phyloP scores from a whole-genome alignment of 768 basidiomycete species.

The Pleurotus sapidus region DNA sequence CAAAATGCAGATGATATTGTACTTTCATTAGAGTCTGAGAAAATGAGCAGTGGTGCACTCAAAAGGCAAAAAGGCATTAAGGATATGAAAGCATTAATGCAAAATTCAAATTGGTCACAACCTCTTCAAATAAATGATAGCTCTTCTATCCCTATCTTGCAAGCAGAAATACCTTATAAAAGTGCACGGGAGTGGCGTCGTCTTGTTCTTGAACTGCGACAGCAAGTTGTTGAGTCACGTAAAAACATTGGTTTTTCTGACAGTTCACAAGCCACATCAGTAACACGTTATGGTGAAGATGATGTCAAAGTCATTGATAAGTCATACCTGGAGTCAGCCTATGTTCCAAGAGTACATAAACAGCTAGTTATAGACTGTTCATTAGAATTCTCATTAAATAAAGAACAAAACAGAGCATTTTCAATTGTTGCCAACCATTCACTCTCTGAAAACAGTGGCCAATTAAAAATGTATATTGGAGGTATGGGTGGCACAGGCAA shows the following conservation, averaged over 20 bases:
- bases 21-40: not conserved
- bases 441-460: slow-evolving; percentile 7
- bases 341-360: not conserved
- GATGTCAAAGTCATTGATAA: not conserved
- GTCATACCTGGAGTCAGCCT: too few relatives aligned
- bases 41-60: not conserved
- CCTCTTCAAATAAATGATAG: too few relatives aligned
- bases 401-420: slow-evolving; percentile 29
- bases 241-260: too few relatives aligned
- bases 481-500: slow-evolving; percentile 34
- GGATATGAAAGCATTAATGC: not conserved
- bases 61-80: not conserved
- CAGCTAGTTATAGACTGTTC: not conserved
- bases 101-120: not conserved
- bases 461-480: slow-evolving; percentile 28
- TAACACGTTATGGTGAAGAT: too few relatives aligned
- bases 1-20: not conserved
- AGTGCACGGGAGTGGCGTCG: not conserved
- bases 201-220: too few relatives aligned
- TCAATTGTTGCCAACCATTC: slow-evolving; percentile 25
- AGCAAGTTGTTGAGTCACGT: too few relatives aligned
- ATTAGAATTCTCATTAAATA: slow-evolving; percentile 17
- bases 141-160: too few relatives aligned
- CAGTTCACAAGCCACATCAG: too few relatives aligned
- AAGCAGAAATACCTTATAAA: not conserved